These are phyloP conservation scores for Rhodotorula sp. DNA, from an alignment of 1,284 basidiomycete species.

Conservation along the genomic window DNA sequence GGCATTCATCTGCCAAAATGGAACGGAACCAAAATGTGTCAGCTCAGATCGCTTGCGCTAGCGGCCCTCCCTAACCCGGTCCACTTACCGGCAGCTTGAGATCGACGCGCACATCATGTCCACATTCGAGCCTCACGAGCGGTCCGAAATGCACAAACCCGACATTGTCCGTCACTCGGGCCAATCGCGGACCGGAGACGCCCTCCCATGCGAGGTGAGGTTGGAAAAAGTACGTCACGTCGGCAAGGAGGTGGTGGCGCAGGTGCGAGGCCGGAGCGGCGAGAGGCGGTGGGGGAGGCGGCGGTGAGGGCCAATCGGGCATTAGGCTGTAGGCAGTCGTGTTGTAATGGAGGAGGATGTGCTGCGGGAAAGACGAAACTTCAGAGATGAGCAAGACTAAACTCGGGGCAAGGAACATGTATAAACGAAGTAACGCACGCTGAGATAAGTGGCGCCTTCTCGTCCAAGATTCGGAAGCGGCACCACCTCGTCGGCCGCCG, in stretches of 20 bases:
- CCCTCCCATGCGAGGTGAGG: slow-evolving; percentile 50
- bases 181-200: slow-evolving; percentile 47
- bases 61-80: too few species aligned
- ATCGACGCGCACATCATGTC: slow-evolving; percentile 21
- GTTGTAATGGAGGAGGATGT: slow-evolving; percentile 38
- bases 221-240: slow-evolving; percentile 49
- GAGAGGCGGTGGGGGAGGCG: not conserved
- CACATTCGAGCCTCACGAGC: slow-evolving; percentile 25
- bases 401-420: too few species aligned
- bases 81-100: slow-evolving; percentile 14
- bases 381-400: not conserved
- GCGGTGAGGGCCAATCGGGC: not conserved
- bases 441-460: slow-evolving; percentile 44
- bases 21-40: not conserved
- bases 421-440: slow-evolving; percentile 13
- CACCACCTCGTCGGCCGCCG: slow-evolving; percentile 31
- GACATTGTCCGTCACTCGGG: slow-evolving; percentile 38
- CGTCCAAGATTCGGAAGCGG: slow-evolving; percentile 39
- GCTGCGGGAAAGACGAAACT: slow-evolving; percentile 5
- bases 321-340: slow-evolving; percentile 11
- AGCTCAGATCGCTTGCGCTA: too few species aligned
- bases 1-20: slow-evolving; percentile 4
- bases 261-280: slow-evolving; percentile 1
- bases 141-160: slow-evolving; percentile 45
- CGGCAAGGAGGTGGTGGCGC: slow-evolving; percentile 35